These are phyloP conservation scores for Trypanosoma grayi DNA, from an alignment of 208 protist genomes.

Conservation along the genomic window DNA sequence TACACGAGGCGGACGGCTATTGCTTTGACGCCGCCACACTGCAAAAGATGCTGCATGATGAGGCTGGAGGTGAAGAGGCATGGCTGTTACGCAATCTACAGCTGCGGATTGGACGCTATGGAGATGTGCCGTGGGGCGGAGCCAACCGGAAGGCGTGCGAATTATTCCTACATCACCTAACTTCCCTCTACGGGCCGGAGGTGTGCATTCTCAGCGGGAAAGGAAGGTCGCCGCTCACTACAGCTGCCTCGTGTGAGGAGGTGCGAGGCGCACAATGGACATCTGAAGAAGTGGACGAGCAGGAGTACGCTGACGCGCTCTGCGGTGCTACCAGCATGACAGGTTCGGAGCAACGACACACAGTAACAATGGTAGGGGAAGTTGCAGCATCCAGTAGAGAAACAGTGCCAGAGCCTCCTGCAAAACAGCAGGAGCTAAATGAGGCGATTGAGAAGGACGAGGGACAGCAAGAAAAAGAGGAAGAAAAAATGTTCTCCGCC, in stretches of 20 bases:
- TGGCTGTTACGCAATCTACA: constrained; percentile 16
- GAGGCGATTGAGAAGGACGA: not conserved
- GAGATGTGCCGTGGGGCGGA: not conserved
- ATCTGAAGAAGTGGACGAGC: not conserved
- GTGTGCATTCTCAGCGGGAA: not conserved
- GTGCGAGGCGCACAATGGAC: not conserved
- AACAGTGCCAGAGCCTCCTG: not conserved
- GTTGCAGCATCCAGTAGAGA: not conserved
- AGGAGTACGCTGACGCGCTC: not conserved
- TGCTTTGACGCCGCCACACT: not conserved
- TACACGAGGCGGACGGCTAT: constrained; percentile 4
- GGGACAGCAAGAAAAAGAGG: not conserved
- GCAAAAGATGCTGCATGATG: constrained; percentile 5
- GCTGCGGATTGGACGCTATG: constrained; percentile 20
- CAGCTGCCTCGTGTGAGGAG: not conserved
- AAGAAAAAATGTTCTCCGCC: too few species aligned
- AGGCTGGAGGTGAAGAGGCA: not conserved
- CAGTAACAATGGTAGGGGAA: not conserved
- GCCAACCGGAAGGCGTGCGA: not conserved
- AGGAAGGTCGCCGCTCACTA: not conserved
- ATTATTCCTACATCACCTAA: constrained; percentile 3
- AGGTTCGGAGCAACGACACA: not conserved
- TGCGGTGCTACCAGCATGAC: not conserved
- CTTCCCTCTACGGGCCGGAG: constrained; percentile 14
- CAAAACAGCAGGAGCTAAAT: not conserved